Evolutionary conservation across 352 stramenopile genomes (phyloP), one percentile per base, ranked within the genome.

Genomic region (Globisporangium viniferum): DNA sequence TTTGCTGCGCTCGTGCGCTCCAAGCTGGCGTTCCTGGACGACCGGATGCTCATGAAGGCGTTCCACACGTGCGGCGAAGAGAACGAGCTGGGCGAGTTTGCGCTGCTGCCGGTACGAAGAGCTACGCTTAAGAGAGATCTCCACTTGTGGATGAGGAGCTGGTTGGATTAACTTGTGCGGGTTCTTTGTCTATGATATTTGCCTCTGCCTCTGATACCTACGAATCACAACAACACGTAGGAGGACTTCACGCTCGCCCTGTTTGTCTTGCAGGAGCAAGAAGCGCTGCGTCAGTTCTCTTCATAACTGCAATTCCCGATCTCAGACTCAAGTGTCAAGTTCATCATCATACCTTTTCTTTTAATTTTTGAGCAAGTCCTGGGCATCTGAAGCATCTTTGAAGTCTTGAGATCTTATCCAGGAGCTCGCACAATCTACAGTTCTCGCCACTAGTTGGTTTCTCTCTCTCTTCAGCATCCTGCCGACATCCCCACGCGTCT

Each of bases 1-100:
- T 91, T 92, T 67, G 74, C 77, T 22, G 75, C 75, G 6, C 70
- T 93, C 56, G 76, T 94, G 24, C 77, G 79, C 44, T 70, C 78
- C 33, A 87, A 90, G 59, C 62, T 93, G 8, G 67, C 74, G 27
- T n/a, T 57, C 9, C 53, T 90, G 46, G 80, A 91, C 35, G 73
- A 80, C 33, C 80, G 79, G 18, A 71, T 59, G 1, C 73, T 95
- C 33, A 73, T 89, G 64, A 91, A 91, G 35, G 73, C 89, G 14
- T 94, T 88, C 58, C 85, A 92, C 61, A 73, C 81, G 39, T 92
- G 82, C 33, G 85, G 84, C 7, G 84, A 95, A 80, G 88, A 94
- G 63, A 95, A 92, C 57, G 84, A 94, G 18, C 68, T 92, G 8
- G 86, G 84, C n/a, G 84, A 94, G 22, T 89, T 91, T 39, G 77